Evolutionary conservation across 208 protist species (phyloP).

Genomic region (Acanthamoeba royreba): DNA sequence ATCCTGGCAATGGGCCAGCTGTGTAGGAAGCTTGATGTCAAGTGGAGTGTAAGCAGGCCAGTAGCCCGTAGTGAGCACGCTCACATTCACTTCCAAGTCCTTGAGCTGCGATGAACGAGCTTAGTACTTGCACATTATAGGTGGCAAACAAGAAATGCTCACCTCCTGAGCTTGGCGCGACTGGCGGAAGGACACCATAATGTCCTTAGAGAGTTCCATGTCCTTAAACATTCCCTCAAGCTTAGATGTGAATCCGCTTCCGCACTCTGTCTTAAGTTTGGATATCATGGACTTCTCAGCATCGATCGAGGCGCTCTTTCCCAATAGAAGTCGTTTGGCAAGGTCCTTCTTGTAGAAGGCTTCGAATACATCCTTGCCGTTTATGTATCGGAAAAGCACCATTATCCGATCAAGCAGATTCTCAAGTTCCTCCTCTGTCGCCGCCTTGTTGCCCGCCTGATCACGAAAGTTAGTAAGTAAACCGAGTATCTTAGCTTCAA

Average conservation of each 20-base stretch:
- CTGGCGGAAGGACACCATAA: constrained; percentile 63
- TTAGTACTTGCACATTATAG: neutral
- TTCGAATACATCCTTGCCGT: constrained; percentile 94
- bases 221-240: constrained; percentile 96
- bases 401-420: constrained; percentile 68
- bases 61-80: constrained; percentile 88
- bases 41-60: constrained; percentile 83
- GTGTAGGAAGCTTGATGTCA: constrained; percentile 57
- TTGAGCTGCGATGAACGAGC: neutral
- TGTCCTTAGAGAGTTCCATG: constrained; percentile 77
- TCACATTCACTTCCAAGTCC: constrained; percentile 79
- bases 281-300: constrained; percentile 90
- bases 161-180: neutral
- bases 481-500: neutral
- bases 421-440: constrained; percentile 75
- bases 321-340: constrained; percentile 88
- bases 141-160: neutral
- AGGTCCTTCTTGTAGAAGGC: constrained; percentile 94
- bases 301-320: constrained; percentile 80
- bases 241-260: constrained; percentile 89
- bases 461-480: neutral
- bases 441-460: constrained; percentile 60
- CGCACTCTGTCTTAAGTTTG: constrained; percentile 91
- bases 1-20: constrained; percentile 73
- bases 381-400: constrained; percentile 86